phyloP scores from a whole-genome alignment of 2,329 filamentous ascomycete species.

The Cladobotryum mycophilum region DNA sequence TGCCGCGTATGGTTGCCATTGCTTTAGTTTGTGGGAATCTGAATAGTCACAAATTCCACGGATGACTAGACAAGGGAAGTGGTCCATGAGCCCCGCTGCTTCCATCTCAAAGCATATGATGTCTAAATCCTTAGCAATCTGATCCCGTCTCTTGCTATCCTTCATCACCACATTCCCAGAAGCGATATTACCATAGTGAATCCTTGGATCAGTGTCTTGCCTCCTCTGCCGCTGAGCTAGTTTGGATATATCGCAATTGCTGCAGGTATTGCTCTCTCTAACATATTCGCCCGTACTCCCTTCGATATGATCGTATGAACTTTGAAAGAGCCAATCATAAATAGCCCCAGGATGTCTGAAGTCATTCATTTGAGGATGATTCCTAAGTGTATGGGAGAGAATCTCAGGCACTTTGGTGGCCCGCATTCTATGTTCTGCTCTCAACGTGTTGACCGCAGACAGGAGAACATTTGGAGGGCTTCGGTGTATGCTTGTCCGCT shows the following conservation, averaged over 20 bases:
- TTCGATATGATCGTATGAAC: neutral
- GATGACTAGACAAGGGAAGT: constrained; percentile 2
- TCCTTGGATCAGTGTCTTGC: neutral
- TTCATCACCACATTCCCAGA: constrained; percentile 9
- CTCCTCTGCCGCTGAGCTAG: too few species aligned
- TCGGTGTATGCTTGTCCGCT: neutral
- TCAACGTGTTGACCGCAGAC: neutral
- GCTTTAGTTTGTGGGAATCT: constrained; percentile 10
- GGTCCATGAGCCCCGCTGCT: constrained; percentile 4
- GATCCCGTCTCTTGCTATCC: neutral
- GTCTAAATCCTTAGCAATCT: neutral
- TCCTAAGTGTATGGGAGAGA: neutral
- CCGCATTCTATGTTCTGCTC: neutral
- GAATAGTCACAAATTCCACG: constrained; percentile 11
- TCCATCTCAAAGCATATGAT: constrained; percentile 10
- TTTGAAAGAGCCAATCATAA: neutral
- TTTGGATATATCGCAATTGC: too few species aligned
- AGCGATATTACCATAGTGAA: constrained; percentile 6
- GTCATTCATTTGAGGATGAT: neutral
- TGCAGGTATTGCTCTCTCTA: too few species aligned
- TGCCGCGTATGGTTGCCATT: constrained; percentile 10
- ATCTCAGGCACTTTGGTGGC: neutral
- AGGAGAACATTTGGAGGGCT: neutral
- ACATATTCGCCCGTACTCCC: too few species aligned
- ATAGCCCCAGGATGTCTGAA: neutral